Percentiles rank a stretch among this genome's conserved stretches.
These are phyloP conservation scores for Penicillium sp. DNA, from an alignment of 2,329 filamentous ascomycete genomes.

Conservation along the genomic window DNA sequence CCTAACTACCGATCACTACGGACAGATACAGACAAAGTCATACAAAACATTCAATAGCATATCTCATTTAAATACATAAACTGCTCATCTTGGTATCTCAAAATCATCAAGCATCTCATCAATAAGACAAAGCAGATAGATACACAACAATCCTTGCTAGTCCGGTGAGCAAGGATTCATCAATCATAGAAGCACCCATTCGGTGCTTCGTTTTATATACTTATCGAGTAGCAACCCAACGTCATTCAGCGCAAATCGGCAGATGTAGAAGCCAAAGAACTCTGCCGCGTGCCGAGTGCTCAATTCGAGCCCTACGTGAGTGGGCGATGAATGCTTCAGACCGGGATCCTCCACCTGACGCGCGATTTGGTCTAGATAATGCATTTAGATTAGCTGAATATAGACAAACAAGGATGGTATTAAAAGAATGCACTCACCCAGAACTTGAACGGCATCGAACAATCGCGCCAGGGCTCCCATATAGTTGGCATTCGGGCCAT, in stretches of 20 bases:
- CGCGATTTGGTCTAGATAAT: conserved; percentile 75
- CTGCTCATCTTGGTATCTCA: conserved; percentile 16
- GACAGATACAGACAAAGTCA: not conserved
- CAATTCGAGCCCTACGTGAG: conserved; percentile 90
- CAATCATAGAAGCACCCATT: conserved; percentile 69
- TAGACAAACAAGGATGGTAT: conserved; percentile 6
- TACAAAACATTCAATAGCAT: not conserved
- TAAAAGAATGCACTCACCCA: conserved; percentile 59
- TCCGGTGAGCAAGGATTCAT: not conserved
- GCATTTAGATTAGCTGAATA: conserved; percentile 2
- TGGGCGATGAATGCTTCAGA: conserved; percentile 83
- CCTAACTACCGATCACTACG: too few relatives aligned
- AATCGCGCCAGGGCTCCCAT: conserved; percentile 86
- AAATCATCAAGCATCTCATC: conserved; percentile 14
- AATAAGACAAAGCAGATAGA: conserved; percentile 1
- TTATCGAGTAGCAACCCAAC: conserved; percentile 85
- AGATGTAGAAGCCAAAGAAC: conserved; percentile 96
- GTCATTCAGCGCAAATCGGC: conserved; percentile 88
- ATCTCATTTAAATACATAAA: not conserved
- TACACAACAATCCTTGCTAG: not conserved
- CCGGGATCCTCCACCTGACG: conserved; percentile 95
- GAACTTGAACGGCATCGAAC: conserved; percentile 87
- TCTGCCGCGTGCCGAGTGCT: conserved; percentile 91
- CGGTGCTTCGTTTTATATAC: conserved; percentile 91
- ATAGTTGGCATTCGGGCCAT: conserved; percentile 82